Conservation (phyloP, 257 asterid genomes). For the Primulina tabacum region DNA sequence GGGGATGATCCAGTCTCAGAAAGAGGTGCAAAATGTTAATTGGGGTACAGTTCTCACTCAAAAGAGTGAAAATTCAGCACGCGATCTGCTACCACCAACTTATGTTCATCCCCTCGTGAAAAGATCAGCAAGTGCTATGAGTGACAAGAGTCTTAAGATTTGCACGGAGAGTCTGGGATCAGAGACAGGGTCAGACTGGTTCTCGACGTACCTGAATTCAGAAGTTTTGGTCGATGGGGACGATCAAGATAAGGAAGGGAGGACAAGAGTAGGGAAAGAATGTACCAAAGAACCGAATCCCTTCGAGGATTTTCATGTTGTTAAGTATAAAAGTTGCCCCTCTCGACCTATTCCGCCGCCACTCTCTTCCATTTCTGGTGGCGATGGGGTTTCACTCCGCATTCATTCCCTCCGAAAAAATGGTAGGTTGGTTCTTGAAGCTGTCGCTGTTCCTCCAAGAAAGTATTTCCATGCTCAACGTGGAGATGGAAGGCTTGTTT, state of each 20-base stretch:
- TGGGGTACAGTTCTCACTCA: conserved; percentile 51
- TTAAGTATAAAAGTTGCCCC: conserved; percentile 45
- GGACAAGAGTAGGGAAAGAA: not conserved
- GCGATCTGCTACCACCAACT: conserved; percentile 33
- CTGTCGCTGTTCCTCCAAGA: conserved; percentile 45
- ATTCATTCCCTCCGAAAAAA: conserved; percentile 55
- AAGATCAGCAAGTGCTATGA: conserved; percentile 44
- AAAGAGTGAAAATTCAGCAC: conserved; percentile 29
- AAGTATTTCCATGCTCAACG: conserved; percentile 59
- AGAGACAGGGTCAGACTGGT: conserved; percentile 74
- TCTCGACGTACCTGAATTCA: conserved; percentile 37
- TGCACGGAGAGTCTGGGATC: conserved; percentile 93
- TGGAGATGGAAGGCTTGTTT: conserved; percentile 59
- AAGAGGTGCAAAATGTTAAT: conserved; percentile 10
- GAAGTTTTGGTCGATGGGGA: conserved; percentile 25
- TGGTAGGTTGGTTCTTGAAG: conserved; percentile 76
- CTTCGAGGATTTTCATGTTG: conserved; percentile 32
- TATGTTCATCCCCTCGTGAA: conserved; percentile 63
- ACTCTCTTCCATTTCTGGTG: conserved; percentile 51
- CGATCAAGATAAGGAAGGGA: conserved; percentile 24
- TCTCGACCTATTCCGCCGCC: conserved; percentile 73
- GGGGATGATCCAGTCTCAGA: conserved; percentile 45
- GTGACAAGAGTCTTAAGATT: conserved; percentile 63
- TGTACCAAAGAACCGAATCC: conserved; percentile 11
- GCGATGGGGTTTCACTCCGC: conserved; percentile 47